These are phyloP conservation scores for Penicillium sp. DNA, from an alignment of 2,329 filamentous ascomycete species.

Conservation along the genomic window DNA sequence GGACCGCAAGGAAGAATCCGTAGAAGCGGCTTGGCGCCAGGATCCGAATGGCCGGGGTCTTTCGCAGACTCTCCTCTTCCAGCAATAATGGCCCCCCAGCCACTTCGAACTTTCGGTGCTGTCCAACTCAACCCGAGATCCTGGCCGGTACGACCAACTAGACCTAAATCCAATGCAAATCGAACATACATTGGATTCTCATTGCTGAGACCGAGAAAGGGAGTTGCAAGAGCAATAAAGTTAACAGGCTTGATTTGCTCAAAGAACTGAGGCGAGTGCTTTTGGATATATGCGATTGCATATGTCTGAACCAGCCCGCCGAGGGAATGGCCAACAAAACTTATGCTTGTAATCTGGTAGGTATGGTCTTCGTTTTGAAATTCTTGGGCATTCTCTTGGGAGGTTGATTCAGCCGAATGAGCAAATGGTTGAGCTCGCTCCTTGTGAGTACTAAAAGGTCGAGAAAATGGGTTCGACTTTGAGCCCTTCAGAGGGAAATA, in stretches of 20 bases:
- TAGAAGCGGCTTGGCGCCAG: conserved; percentile 83
- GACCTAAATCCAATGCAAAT: conserved; percentile 91
- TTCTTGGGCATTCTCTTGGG: conserved; percentile 44
- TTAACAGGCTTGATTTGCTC: conserved; percentile 82
- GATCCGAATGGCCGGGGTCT: conserved; percentile 61
- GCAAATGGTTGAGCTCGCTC: conserved; percentile 35
- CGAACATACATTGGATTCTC: conserved; percentile 97
- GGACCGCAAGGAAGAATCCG: conserved; percentile 88
- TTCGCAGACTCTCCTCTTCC: conserved; percentile 64
- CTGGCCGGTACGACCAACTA: conserved; percentile 94
- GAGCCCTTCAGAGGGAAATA: conserved; percentile 68
- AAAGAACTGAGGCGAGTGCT: conserved; percentile 91
- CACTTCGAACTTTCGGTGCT: conserved; percentile 78
- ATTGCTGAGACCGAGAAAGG: conserved; percentile 88
- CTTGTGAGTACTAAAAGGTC: conserved; percentile 48
- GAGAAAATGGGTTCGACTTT: conserved; percentile 50
- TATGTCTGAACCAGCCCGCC: conserved; percentile 91
- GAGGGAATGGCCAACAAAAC: conserved; percentile 88
- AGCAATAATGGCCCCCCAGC: conserved; percentile 84
- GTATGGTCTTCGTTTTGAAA: conserved; percentile 46
- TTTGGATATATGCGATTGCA: conserved; percentile 93
- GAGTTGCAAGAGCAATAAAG: conserved; percentile 83
- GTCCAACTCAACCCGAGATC: conserved; percentile 94
- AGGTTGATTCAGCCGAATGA: conserved; percentile 39
- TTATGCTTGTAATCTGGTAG: conserved; percentile 90